Percentiles rank a stretch among this genome's conserved stretches.
Conservation (phyloP, 805 yeast species). For the Kodamaea leandrae region DNA sequence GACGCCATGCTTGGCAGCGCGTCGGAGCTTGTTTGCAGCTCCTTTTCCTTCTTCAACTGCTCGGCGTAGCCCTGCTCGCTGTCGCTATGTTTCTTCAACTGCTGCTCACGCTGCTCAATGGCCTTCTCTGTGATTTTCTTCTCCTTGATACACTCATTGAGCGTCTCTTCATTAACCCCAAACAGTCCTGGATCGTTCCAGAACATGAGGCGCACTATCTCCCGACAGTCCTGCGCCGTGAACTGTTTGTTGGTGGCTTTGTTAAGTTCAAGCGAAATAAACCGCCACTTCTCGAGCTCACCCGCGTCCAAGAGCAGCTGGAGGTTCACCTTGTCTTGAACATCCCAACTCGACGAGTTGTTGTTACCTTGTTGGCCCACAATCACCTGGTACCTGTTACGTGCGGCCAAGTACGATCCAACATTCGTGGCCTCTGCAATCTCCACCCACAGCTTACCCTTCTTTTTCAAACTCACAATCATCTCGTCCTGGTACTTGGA, state of each 20-base stretch:
- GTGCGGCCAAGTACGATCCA: constrained; percentile 66
- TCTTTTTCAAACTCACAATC: constrained; percentile 58
- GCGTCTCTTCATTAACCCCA: constrained; percentile 50
- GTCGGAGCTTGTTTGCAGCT: background rate
- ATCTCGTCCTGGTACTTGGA: constrained; percentile 64
- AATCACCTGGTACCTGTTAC: constrained; percentile 75
- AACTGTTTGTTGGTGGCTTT: constrained; percentile 52
- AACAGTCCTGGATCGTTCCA: constrained; percentile 54
- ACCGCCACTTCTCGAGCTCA: constrained; percentile 68
- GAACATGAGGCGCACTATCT: constrained; percentile 51
- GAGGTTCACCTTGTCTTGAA: constrained; percentile 51
- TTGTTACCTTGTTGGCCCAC: constrained; percentile 80
- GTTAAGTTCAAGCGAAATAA: constrained; percentile 58
- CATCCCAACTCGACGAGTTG: constrained; percentile 61
- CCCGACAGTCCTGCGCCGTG: constrained; percentile 54
- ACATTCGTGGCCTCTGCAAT: constrained; percentile 65
- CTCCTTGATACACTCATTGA: constrained; percentile 39
- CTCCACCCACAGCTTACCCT: constrained; percentile 70
- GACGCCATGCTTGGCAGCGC: constrained; percentile 3
- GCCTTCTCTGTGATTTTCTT: constrained; percentile 35
- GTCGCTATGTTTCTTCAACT: constrained; percentile 12
- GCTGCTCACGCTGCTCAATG: constrained; percentile 19
- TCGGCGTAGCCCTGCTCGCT: constrained; percentile 13
- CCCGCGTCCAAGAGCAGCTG: constrained; percentile 62
- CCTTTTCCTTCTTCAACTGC: constrained; percentile 12